Evolutionary conservation across 2,329 filamentous ascomycete species (phyloP), one percentile per base, ranked within the genome.

Genomic region (Phoma sp.): DNA sequence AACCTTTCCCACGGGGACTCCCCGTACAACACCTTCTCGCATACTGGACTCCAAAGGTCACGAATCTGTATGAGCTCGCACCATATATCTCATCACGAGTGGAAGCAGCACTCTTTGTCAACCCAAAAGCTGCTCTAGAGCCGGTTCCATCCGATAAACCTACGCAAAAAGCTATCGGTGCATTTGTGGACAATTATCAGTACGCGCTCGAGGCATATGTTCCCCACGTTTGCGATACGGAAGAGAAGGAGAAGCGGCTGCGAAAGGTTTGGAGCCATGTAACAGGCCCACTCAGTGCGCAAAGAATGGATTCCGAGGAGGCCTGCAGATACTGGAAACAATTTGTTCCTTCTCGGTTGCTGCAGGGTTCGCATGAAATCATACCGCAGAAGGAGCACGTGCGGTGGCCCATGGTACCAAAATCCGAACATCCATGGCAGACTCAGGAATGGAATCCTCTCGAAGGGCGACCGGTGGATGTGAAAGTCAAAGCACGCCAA

Each of bases 101-200:
- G 2, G 36, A 58, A 12, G 39, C 34, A 1, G 43, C 58, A 3
- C 40, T 74, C 2, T 73, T 70, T 15, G 57, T 62, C 3, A 40
- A 62, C 1, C 48, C 66, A 23, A 40, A 6, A 7, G 39, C n/a
- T 4, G 68, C 64, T 7, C 51, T 71, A 0, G 43, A 55, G 5
- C 42, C 54, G 4, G 15, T 66, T n/a, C 59, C 69, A 3, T 23
- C 46, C 3, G 66, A 69, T 15, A 47, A 68, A 15, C 69, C 73
- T 2, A 59, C 40, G 0, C 42, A 38, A 15, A 32, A 57, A 10
- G 68, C 72, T 5, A 70, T 74, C 20, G 74, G 72, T 5, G 15
- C 42, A 0, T 76, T 74, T 37, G 58, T 76, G 2, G 74, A 78
- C 36, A 65, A 65, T 38, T 77, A 73, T 49, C 4, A 33, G 1